Evolutionary conservation across 2,329 filamentous ascomycete genomes (phyloP).

Genomic region (Pseudogymnoascus sp.): DNA sequence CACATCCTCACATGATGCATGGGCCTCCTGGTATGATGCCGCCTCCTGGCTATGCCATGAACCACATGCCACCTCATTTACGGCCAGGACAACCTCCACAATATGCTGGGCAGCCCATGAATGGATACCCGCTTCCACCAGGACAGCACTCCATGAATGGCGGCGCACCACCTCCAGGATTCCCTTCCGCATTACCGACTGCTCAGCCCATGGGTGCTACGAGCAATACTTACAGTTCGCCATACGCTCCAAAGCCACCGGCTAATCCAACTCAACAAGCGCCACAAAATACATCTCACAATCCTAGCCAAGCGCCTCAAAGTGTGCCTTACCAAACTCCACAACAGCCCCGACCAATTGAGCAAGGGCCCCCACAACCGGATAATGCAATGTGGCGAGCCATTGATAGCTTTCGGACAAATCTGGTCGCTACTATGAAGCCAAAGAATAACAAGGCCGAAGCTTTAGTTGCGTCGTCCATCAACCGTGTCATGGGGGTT

Average conservation of each 20-base stretch:
- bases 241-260: conserved; percentile 28
- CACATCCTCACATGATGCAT: conserved; percentile 19
- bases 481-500: conserved; percentile 25
- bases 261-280: conserved; percentile 13
- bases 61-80: conserved; percentile 20
- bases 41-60: conserved; percentile 21
- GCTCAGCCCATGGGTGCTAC: conserved; percentile 15
- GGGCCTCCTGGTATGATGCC: conserved; percentile 20
- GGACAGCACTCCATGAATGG: conserved; percentile 16
- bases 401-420: conserved; percentile 24
- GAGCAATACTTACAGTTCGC: conserved; percentile 27
- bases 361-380: conserved; percentile 10
- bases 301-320: conserved; percentile 8
- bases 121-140: conserved; percentile 15
- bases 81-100: conserved; percentile 19
- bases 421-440: conserved; percentile 18
- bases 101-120: conserved; percentile 21
- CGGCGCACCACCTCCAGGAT: conserved; percentile 12
- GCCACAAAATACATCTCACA: conserved; percentile 10
- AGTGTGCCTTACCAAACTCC: conserved; percentile 9
- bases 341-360: conserved; percentile 13
- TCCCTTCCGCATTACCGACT: conserved; percentile 19
- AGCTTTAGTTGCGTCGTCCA: conserved; percentile 25
- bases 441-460: conserved; percentile 19
- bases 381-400: conserved; percentile 12